phyloP scores from a whole-genome alignment of 129 eudicot species.

The Heracleum sosnowskyi region DNA sequence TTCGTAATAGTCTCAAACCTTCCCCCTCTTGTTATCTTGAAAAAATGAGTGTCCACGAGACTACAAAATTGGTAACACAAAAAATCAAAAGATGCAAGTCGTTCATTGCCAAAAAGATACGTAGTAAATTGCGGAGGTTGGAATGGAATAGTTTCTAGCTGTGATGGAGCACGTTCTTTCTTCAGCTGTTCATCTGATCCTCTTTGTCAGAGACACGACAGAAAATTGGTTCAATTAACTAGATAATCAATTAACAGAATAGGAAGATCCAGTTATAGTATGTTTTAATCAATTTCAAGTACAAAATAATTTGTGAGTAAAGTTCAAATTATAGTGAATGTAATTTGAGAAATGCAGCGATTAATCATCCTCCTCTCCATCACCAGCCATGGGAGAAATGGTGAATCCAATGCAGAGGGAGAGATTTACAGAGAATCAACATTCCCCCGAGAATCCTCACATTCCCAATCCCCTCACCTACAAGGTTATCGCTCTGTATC shows the following conservation, averaged over 20 bases:
- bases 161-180: neutral
- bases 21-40: neutral
- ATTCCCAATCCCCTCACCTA: constrained; percentile 56
- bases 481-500: constrained; percentile 36
- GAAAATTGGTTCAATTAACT: neutral
- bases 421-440: constrained; percentile 1
- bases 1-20: neutral
- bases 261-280: neutral
- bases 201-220: neutral
- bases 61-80: neutral
- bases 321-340: neutral
- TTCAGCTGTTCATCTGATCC: neutral
- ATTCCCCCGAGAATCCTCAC: constrained; percentile 54
- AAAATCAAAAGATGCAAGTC: neutral
- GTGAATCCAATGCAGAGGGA: constrained; percentile 49
- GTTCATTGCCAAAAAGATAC: neutral
- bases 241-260: neutral
- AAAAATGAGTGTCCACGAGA: neutral
- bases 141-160: neutral
- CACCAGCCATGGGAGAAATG: constrained; percentile 44
- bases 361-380: neutral
- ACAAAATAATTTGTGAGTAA: neutral
- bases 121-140: neutral
- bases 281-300: neutral
- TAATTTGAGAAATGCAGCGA: constrained; percentile 1